Conservation (phyloP, 768 basidiomycete species). For the Termitomyces sp. region DNA sequence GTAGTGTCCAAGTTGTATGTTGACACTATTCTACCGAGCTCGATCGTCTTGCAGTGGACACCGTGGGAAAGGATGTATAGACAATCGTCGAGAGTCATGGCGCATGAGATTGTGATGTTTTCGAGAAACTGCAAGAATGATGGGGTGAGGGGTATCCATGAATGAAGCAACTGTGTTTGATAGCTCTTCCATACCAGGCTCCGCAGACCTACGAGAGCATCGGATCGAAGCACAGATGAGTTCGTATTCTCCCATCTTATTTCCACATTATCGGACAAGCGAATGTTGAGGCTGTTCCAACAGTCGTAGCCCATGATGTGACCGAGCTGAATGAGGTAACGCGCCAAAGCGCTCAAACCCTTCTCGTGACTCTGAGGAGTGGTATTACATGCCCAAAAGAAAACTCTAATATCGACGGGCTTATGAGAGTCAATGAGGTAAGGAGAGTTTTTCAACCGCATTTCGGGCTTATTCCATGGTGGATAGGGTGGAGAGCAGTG, state of each 20-base stretch:
- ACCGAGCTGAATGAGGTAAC: background rate
- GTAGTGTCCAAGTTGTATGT: background rate
- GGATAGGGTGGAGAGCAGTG: no score
- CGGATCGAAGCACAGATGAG: no score
- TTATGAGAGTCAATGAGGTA: background rate
- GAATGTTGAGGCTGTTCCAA: background rate
- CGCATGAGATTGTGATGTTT: background rate
- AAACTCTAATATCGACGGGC: background rate
- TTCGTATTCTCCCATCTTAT: background rate
- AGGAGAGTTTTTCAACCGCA: background rate
- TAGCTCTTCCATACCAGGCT: no score
- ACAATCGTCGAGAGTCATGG: background rate
- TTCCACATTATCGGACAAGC: background rate
- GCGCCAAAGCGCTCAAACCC: background rate
- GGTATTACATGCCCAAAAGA: no score
- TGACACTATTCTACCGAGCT: background rate
- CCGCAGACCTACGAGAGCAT: no score
- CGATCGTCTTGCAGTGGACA: background rate
- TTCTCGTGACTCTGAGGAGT: background rate
- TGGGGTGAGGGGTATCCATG: background rate
- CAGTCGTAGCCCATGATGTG: no score
- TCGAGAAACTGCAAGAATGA: background rate
- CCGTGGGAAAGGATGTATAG: background rate
- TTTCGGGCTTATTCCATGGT: background rate
- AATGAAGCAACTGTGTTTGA: background rate